Conservation (phyloP, 2,329 filamentous ascomycete genomes). For the Phoma sp. region DNA sequence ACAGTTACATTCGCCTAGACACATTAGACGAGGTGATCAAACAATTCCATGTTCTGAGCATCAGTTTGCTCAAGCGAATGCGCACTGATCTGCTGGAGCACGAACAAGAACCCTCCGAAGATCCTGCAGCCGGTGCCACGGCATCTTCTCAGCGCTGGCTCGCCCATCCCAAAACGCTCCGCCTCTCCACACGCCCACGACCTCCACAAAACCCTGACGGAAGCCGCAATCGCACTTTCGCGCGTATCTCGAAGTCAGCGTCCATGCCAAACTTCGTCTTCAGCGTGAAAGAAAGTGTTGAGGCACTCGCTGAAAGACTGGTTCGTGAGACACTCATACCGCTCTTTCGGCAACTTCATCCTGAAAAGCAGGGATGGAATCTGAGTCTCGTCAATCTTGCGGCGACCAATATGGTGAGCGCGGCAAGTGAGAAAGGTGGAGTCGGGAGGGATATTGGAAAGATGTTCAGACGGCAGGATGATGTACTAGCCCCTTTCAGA, state of each 20-base stretch:
- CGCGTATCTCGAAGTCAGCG: slow-evolving; percentile 76
- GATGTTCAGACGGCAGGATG: slow-evolving; percentile 82
- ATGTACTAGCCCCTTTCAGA: slow-evolving; percentile 61
- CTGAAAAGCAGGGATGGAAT: slow-evolving; percentile 74
- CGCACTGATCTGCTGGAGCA: slow-evolving; percentile 72
- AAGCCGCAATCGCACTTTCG: slow-evolving; percentile 64
- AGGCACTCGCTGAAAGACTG: slow-evolving; percentile 69
- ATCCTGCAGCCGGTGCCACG: neutral
- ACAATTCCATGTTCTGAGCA: slow-evolving; percentile 72
- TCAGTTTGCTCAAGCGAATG: slow-evolving; percentile 79
- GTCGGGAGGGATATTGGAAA: slow-evolving; percentile 75
- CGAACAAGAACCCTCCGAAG: slow-evolving; percentile 41
- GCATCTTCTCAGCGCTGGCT: slow-evolving; percentile 65
- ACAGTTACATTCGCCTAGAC: slow-evolving; percentile 80
- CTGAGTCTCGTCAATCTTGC: slow-evolving; percentile 85
- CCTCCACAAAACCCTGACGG: slow-evolving; percentile 60
- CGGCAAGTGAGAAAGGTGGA: slow-evolving; percentile 53
- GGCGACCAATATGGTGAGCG: slow-evolving; percentile 77
- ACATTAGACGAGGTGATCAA: slow-evolving; percentile 67
- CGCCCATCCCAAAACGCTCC: slow-evolving; percentile 79
- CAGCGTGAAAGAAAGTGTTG: slow-evolving; percentile 63
- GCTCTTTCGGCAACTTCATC: slow-evolving; percentile 77
- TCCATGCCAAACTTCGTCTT: slow-evolving; percentile 78
- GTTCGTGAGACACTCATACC: slow-evolving; percentile 72
- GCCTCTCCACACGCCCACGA: slow-evolving; percentile 76